Evolutionary conservation across 805 yeast species (phyloP), one percentile per base, ranked within the genome.

Genomic region (Metschnikowia lunata): DNA sequence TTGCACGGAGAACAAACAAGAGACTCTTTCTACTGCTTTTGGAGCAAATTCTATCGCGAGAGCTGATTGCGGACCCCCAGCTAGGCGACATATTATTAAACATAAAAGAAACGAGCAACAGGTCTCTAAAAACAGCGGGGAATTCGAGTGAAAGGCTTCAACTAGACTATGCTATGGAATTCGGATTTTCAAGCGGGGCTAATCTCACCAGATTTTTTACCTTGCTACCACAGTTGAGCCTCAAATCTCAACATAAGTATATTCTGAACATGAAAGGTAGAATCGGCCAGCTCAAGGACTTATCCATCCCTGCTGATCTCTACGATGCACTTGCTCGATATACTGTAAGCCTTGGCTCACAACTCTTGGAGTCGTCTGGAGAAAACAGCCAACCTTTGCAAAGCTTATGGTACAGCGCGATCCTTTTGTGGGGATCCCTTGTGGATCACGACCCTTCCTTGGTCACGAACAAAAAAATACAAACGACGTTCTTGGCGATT

Each of bases 11-110:
- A 8, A 43, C 62, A 5, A 34, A 64, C 8, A 46, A 53, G 31
- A 58, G 55, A 40, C 54, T 55, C 12, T 69, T 69, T 46, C 46
- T 55, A 6, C 46, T 56, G 4, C 52, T 69, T 13, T 60, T 55
- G 45, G 51, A 54, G 34, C 70, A 67, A 47, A 51, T 69, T 26
- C 57, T 59, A 27, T 47, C 53, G 12, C 47, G 45, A 14, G 43
- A 45, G 2, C 45, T 57, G 4, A 49, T 66, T 7, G 34, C 51
- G 6, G 58, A 60, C 13, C 47, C 54, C 15, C 65, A 67, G 35
- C 63, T 60, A 42, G 37, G 56, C 29, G 51, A 59, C n/a, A 46
- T 48, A 18, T 47, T 68, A 30, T 35, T 42, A 37, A 64, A 62
- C 32, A 46, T 59, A 11, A 35, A 43, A 15, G 35, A 31, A 12